Evolutionary conservation across 2,329 filamentous ascomycete species (phyloP).

Genomic region (Paecilomyces variotii): DNA sequence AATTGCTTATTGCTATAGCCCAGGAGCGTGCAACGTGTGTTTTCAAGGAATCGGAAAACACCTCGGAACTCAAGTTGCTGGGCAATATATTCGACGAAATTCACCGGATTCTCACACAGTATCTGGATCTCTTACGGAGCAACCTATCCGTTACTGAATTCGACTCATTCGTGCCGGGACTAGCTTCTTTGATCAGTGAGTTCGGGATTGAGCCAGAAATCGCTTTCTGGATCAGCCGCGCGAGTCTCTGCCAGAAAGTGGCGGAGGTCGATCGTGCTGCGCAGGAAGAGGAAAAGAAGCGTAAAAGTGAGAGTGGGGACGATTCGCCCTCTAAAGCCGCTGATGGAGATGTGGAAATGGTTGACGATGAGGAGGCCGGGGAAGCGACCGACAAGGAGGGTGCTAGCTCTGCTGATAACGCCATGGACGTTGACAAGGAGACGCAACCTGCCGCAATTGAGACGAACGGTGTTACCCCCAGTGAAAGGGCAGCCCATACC

Average conservation of each 20-base stretch:
- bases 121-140: constrained; percentile 77
- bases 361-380: constrained; percentile 18
- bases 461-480: constrained; percentile 7
- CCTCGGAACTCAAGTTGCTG: constrained; percentile 80
- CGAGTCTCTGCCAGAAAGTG: constrained; percentile 63
- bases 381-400: constrained; percentile 11
- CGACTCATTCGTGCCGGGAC: constrained; percentile 65
- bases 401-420: constrained; percentile 12
- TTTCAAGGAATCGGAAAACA: constrained; percentile 56
- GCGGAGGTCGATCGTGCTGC: constrained; percentile 29
- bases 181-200: constrained; percentile 64
- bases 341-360: constrained; percentile 27
- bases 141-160: constrained; percentile 72
- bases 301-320: constrained; percentile 18
- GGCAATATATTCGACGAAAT: constrained; percentile 86
- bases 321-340: constrained; percentile 16
- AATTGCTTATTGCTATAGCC: constrained; percentile 80
- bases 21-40: constrained; percentile 85
- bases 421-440: constrained; percentile 29
- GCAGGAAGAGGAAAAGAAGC: constrained; percentile 14
- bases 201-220: constrained; percentile 73
- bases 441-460: constrained; percentile 10
- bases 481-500: constrained; percentile 11
- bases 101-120: constrained; percentile 76
- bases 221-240: constrained; percentile 76